These are phyloP conservation scores for Peronospora belbahrii DNA, from an alignment of 352 stramenopile genomes.

Conservation along the genomic window DNA sequence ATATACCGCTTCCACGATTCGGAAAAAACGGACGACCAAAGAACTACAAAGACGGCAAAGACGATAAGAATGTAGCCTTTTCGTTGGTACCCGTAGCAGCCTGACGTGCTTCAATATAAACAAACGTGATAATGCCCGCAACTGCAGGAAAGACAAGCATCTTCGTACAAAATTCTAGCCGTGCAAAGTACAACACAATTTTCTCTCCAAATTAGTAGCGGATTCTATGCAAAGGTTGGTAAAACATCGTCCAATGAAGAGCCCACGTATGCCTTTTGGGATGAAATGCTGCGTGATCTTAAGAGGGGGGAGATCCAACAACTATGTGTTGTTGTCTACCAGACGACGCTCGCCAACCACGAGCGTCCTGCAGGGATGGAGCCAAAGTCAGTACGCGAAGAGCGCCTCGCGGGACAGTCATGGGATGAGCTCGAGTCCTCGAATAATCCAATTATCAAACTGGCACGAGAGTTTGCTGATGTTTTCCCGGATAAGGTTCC, in stretches of 20 bases:
- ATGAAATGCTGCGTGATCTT: too few species aligned
- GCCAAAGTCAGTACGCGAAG: too few species aligned
- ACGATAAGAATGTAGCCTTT: conserved; percentile 64
- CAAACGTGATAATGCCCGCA: conserved; percentile 70
- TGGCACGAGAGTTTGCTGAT: too few species aligned
- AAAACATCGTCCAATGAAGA: conserved; percentile 61
- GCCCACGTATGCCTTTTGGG: too few species aligned
- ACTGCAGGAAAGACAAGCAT: conserved; percentile 81
- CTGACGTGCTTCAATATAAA: conserved; percentile 41
- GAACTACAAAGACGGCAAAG: conserved; percentile 77
- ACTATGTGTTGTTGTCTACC: too few species aligned
- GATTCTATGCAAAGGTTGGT: conserved; percentile 84
- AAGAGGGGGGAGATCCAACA: too few species aligned
- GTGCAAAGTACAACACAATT: conserved; percentile 89
- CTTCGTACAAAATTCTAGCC: conserved; percentile 90
- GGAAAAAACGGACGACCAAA: conserved; percentile 85
- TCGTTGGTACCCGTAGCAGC: conserved; percentile 34
- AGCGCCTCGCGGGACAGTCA: too few species aligned
- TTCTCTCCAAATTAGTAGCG: conserved; percentile 89
- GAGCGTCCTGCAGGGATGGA: too few species aligned
- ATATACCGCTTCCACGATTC: conserved; percentile 83
- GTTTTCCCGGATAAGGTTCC: too few species aligned
- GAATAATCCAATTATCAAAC: too few species aligned
- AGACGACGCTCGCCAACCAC: too few species aligned
- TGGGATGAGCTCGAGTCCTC: too few species aligned